These are phyloP conservation scores for Aspergillus sp. DNA, from an alignment of 2,329 filamentous ascomycete species.

Conservation along the genomic window DNA sequence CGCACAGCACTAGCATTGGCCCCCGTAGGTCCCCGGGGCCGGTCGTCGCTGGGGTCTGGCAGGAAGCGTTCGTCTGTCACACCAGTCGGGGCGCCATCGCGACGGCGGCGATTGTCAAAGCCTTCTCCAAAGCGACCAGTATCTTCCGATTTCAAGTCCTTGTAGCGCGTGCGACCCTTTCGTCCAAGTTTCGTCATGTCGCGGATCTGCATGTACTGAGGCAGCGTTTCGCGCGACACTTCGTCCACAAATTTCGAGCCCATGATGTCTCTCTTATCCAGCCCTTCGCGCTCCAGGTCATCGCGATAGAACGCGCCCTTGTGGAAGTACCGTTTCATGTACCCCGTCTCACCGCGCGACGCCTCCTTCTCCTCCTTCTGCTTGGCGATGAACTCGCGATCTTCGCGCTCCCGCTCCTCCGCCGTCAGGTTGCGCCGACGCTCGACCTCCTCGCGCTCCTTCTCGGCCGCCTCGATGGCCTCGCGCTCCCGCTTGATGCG, in stretches of 20 bases:
- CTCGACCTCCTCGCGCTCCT: conserved; percentile 85
- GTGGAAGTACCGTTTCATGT: conserved; percentile 96
- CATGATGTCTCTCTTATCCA: conserved; percentile 82
- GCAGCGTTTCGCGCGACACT: conserved; percentile 78
- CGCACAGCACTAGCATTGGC: conserved; percentile 47
- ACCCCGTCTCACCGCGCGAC: conserved; percentile 75
- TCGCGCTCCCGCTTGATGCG: conserved; percentile 84
- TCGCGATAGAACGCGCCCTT: conserved; percentile 94
- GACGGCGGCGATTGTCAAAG: conserved; percentile 26
- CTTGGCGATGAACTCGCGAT: conserved; percentile 70
- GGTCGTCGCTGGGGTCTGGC: conserved; percentile 42
- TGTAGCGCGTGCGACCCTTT: conserved; percentile 88
- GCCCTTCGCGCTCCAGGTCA: conserved; percentile 70
- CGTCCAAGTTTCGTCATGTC: conserved; percentile 93
- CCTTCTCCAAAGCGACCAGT: conserved; percentile 74
- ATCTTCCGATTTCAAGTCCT: conserved; percentile 83
- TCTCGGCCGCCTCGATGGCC: conserved; percentile 78
- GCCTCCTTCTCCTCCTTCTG: conserved; percentile 78
- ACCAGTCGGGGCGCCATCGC: conserved; percentile 35
- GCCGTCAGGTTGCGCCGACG: conserved; percentile 80
- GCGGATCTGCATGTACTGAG: conserved; percentile 86
- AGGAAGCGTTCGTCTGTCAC: conserved; percentile 48
- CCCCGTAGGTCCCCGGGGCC: conserved; percentile 40
- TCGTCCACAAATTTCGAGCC: conserved; percentile 81
- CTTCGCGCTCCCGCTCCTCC: conserved; percentile 82